A percentile compares a stretch with the other conserved stretches of the same genome.
These are phyloP conservation scores for Solioccasus polychromus DNA, from an alignment of 768 basidiomycete genomes.

Conservation along the genomic window DNA sequence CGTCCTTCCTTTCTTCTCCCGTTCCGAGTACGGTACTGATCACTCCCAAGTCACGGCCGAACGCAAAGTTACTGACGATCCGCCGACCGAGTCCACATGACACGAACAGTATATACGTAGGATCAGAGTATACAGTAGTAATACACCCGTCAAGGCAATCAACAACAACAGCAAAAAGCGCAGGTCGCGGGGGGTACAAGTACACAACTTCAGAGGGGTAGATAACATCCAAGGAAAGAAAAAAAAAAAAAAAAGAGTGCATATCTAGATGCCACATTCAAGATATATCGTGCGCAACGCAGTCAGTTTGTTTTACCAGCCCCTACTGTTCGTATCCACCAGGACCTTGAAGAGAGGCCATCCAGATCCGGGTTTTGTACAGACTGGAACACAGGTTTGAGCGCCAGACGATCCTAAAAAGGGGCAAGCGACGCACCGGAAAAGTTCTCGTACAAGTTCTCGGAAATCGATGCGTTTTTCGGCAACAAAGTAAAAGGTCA, in stretches of 20 bases:
- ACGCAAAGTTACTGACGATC: no score
- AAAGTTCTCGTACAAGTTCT: slow-evolving; percentile 92
- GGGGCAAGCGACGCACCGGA: slow-evolving; percentile 51
- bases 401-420: slow-evolving; percentile 6
- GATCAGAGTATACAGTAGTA: slow-evolving; percentile 22
- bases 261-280: slow-evolving; percentile 32
- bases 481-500: slow-evolving; percentile 97
- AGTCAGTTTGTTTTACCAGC: slow-evolving; percentile 17
- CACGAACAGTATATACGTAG: slow-evolving; percentile 14
- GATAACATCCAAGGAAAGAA: slow-evolving; percentile 22
- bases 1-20: slow-evolving; percentile 24
- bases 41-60: slow-evolving; percentile 47
- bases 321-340: slow-evolving; percentile 42
- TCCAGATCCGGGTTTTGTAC: slow-evolving; percentile 96
- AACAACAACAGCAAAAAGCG: no score
- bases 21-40: background rate
- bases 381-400: slow-evolving; percentile 42
- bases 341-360: slow-evolving; percentile 74
- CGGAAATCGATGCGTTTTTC: slow-evolving; percentile 96
- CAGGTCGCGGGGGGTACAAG: slow-evolving; percentile 18
- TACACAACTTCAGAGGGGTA: slow-evolving; percentile 25
- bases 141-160: slow-evolving; percentile 20
- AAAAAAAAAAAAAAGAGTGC: slow-evolving; percentile 11
- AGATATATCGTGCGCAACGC: slow-evolving; percentile 21
- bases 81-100: no score